These are phyloP conservation scores for Solanum rostratum DNA, from an alignment of 257 asterid genomes.

Conservation along the genomic window DNA sequence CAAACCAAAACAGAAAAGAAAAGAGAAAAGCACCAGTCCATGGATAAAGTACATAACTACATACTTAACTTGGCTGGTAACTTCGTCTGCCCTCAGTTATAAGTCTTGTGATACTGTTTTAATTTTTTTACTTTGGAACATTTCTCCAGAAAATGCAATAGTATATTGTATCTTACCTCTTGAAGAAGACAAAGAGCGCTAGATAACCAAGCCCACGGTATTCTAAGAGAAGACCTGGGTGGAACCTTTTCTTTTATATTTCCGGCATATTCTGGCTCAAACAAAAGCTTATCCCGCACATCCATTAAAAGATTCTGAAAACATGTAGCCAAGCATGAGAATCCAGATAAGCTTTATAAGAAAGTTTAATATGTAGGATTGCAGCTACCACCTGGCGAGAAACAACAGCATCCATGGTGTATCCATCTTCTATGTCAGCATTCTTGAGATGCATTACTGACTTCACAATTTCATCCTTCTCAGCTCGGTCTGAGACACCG, in stretches of 20 bases:
- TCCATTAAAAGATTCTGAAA: conserved; percentile 79
- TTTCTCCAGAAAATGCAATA: neutral
- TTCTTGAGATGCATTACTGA: conserved; percentile 74
- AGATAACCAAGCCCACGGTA: conserved; percentile 92
- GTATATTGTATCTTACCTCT: conserved; percentile 40
- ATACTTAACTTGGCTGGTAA: neutral
- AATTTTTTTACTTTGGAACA: neutral
- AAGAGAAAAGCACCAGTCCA: neutral
- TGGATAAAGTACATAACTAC: neutral
- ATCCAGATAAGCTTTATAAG: neutral
- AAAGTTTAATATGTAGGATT: neutral
- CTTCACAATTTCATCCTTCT: conserved; percentile 95
- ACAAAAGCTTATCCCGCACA: conserved; percentile 94
- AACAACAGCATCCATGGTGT: conserved; percentile 71
- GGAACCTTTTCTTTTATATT: conserved; percentile 66
- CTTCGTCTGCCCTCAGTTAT: neutral
- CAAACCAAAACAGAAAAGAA: neutral
- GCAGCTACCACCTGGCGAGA: conserved; percentile 60
- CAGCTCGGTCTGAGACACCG: conserved; percentile 76
- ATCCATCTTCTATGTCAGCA: conserved; percentile 92
- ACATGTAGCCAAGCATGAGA: conserved; percentile 2
- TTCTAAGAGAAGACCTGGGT: conserved; percentile 75
- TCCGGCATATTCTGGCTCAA: conserved; percentile 96
- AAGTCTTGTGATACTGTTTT: neutral
- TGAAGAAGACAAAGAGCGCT: conserved; percentile 96